Base-by-base conservation (phyloP, 1,139 yeast species). In the Zhuliangozyma blackwelliae region DNA sequence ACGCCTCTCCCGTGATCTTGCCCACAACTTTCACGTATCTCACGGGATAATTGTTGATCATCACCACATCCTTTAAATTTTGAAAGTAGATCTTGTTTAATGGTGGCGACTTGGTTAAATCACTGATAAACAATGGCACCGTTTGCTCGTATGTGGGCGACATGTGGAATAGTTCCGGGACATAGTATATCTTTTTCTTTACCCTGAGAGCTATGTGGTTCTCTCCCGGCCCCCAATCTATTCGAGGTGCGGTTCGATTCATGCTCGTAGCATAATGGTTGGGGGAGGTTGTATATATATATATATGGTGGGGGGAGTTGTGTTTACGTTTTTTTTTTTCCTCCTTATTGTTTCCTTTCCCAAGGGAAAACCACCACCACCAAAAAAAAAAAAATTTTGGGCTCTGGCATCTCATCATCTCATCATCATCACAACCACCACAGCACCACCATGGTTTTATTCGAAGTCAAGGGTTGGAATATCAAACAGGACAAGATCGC, bases 381-480 rank as follows among this genome's bases (percentile, higher is more conserved):
- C 22, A 35, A 31, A 31, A 35, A 31, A 36, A 16, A 23, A n/a
- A n/a, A n/a, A n/a, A n/a, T n/a, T n/a, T n/a, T n/a, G n/a, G n/a
- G n/a, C n/a, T n/a, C n/a, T n/a, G n/a, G n/a, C 22, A 21, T 21
- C 20, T n/a, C 25, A 29, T 25, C 31, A 28, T 22, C 25, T n/a
- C n/a, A n/a, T n/a, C n/a, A n/a, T n/a, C n/a, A n/a, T n/a, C n/a
- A n/a, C n/a, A n/a, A n/a, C n/a, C n/a, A n/a, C n/a, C n/a, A n/a
- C n/a, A n/a, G n/a, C n/a, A 26, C 12, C 16, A 33, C 27, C 22
- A 84, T 83, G 92, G 77, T 85, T 23, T 68, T 86, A 48, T 87
- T 87, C 55, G 75, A 82, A 55, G 89, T 84, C 12, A 85, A 80
- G 33, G 95, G 95, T 13, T 87, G 96, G 96, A 72, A 82, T 45